phyloP scores from a whole-genome alignment of 192 early-diverging fungal genomes.

The Coemansia umbellata region DNA sequence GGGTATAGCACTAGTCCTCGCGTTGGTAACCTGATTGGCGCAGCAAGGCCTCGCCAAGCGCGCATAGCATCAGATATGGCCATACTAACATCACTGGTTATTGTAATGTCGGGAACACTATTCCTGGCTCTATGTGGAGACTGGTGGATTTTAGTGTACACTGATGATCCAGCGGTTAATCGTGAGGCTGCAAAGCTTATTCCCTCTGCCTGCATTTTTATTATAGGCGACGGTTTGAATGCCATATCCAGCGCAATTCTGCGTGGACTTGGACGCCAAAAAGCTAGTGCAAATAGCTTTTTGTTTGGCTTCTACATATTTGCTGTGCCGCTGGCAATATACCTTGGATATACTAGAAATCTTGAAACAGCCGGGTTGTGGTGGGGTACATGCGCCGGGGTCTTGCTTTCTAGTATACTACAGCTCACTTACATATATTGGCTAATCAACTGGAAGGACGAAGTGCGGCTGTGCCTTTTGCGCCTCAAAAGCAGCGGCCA shows the following conservation, averaged over 20 bases:
- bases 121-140: slow-evolving; percentile 10
- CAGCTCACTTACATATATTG: slow-evolving; percentile 18
- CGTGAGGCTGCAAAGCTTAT: slow-evolving; percentile 62
- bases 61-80: slow-evolving; percentile 56
- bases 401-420: slow-evolving; percentile 5
- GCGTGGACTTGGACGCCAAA: slow-evolving; percentile 52
- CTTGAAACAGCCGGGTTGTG: slow-evolving; percentile 22
- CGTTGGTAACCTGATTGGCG: slow-evolving; percentile 72
- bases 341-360: slow-evolving; percentile 30
- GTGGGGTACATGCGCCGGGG: slow-evolving; percentile 20
- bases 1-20: slow-evolving; percentile 71
- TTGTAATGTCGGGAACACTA: slow-evolving; percentile 32
- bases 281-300: slow-evolving; percentile 40
- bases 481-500: slow-evolving; percentile 5
- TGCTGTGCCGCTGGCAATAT: slow-evolving; percentile 43
- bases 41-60: slow-evolving; percentile 53
- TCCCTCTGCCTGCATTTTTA: slow-evolving; percentile 66
- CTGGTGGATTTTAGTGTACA: slow-evolving; percentile 55
- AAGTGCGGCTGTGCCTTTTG: slow-evolving; percentile 14
- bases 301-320: slow-evolving; percentile 43
- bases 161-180: slow-evolving; percentile 63
- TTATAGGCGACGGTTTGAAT: slow-evolving; percentile 58
- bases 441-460: slow-evolving; percentile 25
- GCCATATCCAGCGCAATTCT: slow-evolving; percentile 53
- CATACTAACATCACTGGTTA: slow-evolving; percentile 51